Percentiles rank a stretch among this genome's conserved stretches.
Conservation (phyloP, 2,329 filamentous ascomycete species). For the Sporothrix brasiliensis region DNA sequence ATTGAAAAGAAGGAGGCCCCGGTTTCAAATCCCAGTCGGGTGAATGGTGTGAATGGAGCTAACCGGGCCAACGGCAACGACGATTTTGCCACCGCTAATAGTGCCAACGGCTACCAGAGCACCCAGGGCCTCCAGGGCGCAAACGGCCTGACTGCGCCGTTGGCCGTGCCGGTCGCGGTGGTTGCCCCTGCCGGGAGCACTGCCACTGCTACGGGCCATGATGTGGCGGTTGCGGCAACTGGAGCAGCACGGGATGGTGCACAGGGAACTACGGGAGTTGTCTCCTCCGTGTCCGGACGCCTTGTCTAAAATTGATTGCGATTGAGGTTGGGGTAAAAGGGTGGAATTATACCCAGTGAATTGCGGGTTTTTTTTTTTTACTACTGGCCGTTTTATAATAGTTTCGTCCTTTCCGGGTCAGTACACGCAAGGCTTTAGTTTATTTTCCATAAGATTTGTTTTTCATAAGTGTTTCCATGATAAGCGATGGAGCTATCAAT, state of each 20-base stretch:
- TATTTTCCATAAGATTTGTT: not conserved
- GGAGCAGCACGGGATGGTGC: not conserved
- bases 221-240: not conserved
- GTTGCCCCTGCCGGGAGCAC: not conserved
- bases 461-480: too few species aligned
- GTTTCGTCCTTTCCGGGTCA: too few species aligned
- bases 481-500: too few species aligned
- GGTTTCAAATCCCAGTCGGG: slow-evolving; percentile 31
- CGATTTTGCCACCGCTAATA: not conserved
- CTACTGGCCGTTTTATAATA: not conserved
- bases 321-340: too few species aligned
- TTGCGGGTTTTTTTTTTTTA: too few species aligned
- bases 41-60: slow-evolving; percentile 36
- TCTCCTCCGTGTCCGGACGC: slow-evolving; percentile 4
- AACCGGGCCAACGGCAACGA: slow-evolving; percentile 16
- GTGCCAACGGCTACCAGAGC: not conserved
- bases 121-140: slow-evolving; percentile 2
- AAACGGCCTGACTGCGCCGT: not conserved
- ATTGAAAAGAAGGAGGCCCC: slow-evolving; percentile 51
- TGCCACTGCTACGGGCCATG: not conserved
- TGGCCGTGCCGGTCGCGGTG: not conserved
- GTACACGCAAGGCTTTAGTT: too few species aligned
- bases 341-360: not conserved
- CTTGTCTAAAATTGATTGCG: not conserved
- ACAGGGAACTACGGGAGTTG: not conserved